phyloP scores from a whole-genome alignment of 345 rosid genomes.

The Populus nigra region DNA sequence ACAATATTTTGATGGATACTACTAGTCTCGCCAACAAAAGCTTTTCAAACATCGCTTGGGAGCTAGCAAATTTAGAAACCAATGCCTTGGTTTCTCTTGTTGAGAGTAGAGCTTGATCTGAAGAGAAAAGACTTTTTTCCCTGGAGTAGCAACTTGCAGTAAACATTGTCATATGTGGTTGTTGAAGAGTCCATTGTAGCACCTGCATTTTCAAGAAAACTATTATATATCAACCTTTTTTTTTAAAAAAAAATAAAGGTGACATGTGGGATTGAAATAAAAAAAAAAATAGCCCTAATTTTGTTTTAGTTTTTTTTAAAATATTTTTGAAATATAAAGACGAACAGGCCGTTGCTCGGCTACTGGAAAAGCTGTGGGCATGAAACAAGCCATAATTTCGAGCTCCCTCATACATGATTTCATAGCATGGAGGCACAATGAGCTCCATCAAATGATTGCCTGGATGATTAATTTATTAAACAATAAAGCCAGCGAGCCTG shows the following conservation, averaged over 20 bases:
- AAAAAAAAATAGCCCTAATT: too few species aligned
- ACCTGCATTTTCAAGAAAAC: constrained; percentile 45
- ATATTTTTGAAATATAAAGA: too few species aligned
- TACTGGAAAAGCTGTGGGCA: too few species aligned
- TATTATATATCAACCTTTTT: too few species aligned
- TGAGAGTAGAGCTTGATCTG: constrained; percentile 75
- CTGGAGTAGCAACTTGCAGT: constrained; percentile 63
- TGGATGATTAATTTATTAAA: not conserved
- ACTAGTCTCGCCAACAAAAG: constrained; percentile 36
- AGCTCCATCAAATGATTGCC: not conserved
- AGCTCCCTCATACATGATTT: not conserved
- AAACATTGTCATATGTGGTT: constrained; percentile 52
- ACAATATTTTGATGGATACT: not conserved
- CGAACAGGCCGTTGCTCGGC: too few species aligned
- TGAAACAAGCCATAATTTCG: not conserved
- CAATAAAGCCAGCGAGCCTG: too few species aligned
- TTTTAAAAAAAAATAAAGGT: too few species aligned
- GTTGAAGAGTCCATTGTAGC: constrained; percentile 48
- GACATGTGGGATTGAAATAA: too few species aligned
- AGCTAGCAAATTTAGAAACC: constrained; percentile 53
- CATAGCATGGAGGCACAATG: not conserved
- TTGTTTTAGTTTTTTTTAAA: too few species aligned
- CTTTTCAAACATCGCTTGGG: constrained; percentile 46
- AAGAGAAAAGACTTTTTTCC: constrained; percentile 72
- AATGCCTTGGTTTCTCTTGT: constrained; percentile 41